Evolutionary conservation across 2,329 filamentous ascomycete genomes (phyloP), one percentile per base, ranked within the genome.

Genomic region (Cladosporium sp.): DNA sequence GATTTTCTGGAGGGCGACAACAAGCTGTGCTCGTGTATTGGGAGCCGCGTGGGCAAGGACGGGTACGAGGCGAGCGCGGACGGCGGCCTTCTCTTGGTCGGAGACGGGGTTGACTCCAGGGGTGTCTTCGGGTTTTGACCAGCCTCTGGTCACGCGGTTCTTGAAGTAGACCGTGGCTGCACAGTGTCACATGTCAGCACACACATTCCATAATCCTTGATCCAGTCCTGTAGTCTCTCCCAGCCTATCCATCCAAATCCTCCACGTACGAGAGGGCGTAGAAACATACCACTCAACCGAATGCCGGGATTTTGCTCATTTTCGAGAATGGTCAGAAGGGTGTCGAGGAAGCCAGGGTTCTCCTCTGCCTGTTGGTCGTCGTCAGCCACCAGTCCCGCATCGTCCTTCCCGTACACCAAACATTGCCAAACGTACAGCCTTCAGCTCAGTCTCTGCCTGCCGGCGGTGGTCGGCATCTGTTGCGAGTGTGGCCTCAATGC

Each of bases 141-240:
- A 99, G 69, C 90, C 92, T 72, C 92, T 89, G 74, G 89, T 93
- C 74, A 97, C 89, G 73, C 92, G 89, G 78, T 99, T 97, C 80
- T 99, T 99, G 74, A 97, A 86, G 78, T 97, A 99, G 68, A 99
- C 90, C 72, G 93, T 92, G 71, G 92, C 93, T 97, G 75, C 50
- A 61, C 55, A 59, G 19, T 37, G 30, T 58, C 57, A 34, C 51
- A 59, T 59, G 57, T 59, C 57, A 59, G 57, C 50, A 34, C 17
- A 17, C 40, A n/a, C 30, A n/a, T 15, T 30, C n/a, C 3, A 30
- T 25, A n/a, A 22, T 22, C 43, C 43, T 15, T 22, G 15, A 30
- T 30, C 5, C 9, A 19, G 43, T 30, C 22, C 11, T 3, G 25
- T 30, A 17, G 19, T 36, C 40, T 36, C 25, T 30, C 28, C 51